Conservation (phyloP, 2,329 filamentous ascomycete genomes). For the Ceratocystis eucalypticola region DNA sequence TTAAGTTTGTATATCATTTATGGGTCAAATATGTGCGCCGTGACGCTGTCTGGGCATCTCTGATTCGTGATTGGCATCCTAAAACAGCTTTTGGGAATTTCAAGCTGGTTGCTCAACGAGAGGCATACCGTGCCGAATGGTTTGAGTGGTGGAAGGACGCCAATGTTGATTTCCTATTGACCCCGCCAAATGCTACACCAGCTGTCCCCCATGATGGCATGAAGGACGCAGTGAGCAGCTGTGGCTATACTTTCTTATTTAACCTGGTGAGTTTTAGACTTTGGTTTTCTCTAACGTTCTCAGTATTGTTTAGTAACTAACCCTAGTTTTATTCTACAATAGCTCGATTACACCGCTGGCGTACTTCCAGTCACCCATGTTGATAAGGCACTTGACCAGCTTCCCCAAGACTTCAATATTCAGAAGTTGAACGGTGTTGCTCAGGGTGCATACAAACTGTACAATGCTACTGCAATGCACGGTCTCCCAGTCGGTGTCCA, state of each 20-base stretch:
- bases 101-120: constrained; percentile 63
- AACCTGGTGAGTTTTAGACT: constrained; percentile 50
- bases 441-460: constrained; percentile 70
- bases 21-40: constrained; percentile 74
- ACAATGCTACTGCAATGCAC: constrained; percentile 70
- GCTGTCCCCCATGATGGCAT: constrained; percentile 79
- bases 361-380: constrained; percentile 79
- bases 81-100: constrained; percentile 70
- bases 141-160: constrained; percentile 72
- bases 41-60: constrained; percentile 63
- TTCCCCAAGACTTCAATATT: constrained; percentile 47
- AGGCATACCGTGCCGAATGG: constrained; percentile 64
- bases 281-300: not conserved
- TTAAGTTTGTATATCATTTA: constrained; percentile 77
- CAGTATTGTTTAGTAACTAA: not conserved
- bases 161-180: constrained; percentile 63
- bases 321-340: not conserved
- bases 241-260: constrained; percentile 88
- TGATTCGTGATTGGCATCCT: constrained; percentile 58
- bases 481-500: constrained; percentile 80
- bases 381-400: constrained; percentile 51
- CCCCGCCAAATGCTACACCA: constrained; percentile 79
- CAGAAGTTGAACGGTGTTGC: constrained; percentile 65
- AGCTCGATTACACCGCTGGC: constrained; percentile 76
- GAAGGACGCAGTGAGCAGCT: constrained; percentile 71